Evolutionary conservation across 1,139 yeast species (phyloP), one percentile per base, ranked within the genome.

Genomic region (Diutina pseudorugosa): DNA sequence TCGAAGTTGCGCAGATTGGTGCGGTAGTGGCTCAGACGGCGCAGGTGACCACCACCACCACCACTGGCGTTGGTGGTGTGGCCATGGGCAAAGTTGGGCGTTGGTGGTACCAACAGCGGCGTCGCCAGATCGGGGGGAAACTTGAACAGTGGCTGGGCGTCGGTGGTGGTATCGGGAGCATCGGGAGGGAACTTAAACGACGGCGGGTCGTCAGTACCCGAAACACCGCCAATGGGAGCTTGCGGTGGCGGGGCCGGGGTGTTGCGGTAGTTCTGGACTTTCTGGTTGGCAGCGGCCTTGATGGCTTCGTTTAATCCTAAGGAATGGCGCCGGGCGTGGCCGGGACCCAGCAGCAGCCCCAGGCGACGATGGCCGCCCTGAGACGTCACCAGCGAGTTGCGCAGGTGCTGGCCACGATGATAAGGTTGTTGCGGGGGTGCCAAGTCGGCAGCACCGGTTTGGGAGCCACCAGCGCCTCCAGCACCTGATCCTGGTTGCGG

Each of bases 231-330:
- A n/a, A 27, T n/a, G 42, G 42, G 20, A 23, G 14, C 47, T 8
- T n/a, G 49, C 11, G 49, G 40, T 11, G 40, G 19, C 21, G 49
- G 12, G 3, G 19, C 18, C 7, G 49, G 49, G n/a, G 21, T 19
- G 11, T 45, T n/a, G 49, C 49, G 49, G n/a, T 45, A 27, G 49
- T 45, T 47, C 19, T 47, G 41, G 66, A 89, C 96, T 51, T 90
- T 91, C 57, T 73, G 78, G 61, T 81, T 82, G 8, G 96, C 96
- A 16, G 98, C 98, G 4, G 98, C 98, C 60, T 85, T 84, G 61
- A 88, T 91, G n/a, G 98, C 98, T 67, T 93, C 98, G 55, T 85
- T 85, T 55, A 93, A 73, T 1, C 96, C 98, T 56, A 93, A 71
- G 0, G 97, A 90, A 64, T 93, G 98, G 66, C 98, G 80, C 70